Conservation (phyloP, 306 rosid genomes). For the Cicer pinnatifidum region DNA sequence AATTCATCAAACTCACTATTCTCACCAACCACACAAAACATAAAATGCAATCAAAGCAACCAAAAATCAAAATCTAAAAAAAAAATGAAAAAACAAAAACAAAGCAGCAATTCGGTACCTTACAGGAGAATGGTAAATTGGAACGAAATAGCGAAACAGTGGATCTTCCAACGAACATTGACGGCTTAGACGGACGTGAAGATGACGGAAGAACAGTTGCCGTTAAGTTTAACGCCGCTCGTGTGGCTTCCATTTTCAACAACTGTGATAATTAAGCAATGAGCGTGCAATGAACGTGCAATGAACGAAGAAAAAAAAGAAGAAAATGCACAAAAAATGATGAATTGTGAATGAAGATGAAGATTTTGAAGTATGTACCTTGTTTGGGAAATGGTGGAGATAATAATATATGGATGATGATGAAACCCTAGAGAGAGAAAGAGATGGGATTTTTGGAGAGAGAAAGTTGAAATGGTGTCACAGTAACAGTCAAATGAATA, state of each 20-base stretch:
- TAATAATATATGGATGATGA: slow-evolving; percentile 9
- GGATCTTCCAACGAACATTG: slow-evolving; percentile 50
- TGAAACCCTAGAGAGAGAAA: slow-evolving; percentile 38
- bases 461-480: neutral
- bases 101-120: slow-evolving; percentile 51
- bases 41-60: neutral
- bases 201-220: slow-evolving; percentile 54
- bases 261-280: slow-evolving; percentile 40
- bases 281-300: slow-evolving; percentile 15
- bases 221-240: slow-evolving; percentile 40
- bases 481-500: neutral
- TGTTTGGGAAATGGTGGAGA: neutral
- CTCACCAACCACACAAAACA: slow-evolving; percentile 13
- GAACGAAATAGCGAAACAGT: slow-evolving; percentile 46
- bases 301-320: neutral
- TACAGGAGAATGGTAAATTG: slow-evolving; percentile 48
- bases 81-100: slow-evolving; percentile 12
- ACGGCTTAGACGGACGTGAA: slow-evolving; percentile 32
- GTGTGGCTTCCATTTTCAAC: slow-evolving; percentile 58
- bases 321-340: neutral
- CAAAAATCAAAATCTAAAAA: neutral
- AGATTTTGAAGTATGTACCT: slow-evolving; percentile 22
- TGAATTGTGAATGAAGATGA: neutral
- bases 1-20: slow-evolving; percentile 9
- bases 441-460: neutral